These are phyloP conservation scores for Pyropia yezoensis DNA, from an alignment of 23 red algal species.

Conservation along the genomic window DNA sequence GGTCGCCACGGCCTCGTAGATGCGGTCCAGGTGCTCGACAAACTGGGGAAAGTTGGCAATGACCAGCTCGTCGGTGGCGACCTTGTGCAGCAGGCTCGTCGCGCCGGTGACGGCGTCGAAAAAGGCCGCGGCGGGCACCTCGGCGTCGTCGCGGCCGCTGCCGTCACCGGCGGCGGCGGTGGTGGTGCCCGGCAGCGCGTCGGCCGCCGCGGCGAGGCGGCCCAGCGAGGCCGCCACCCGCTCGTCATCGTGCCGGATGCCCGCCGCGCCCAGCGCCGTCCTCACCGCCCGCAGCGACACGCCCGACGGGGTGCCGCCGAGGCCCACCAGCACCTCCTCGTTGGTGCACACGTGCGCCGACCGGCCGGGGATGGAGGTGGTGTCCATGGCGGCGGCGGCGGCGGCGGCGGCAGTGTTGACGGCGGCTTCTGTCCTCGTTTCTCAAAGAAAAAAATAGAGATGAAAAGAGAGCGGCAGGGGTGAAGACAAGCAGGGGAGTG, in stretches of 20 bases:
- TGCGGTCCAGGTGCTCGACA: slow-evolving; percentile 12
- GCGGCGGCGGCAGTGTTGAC: too few relatives aligned
- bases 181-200: background rate
- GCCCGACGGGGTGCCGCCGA: background rate
- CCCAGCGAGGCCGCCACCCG: background rate
- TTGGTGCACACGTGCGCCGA: background rate
- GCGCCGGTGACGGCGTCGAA: background rate
- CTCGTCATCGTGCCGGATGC: background rate
- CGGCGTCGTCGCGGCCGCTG: background rate
- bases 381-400: too few relatives aligned
- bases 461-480: too few relatives aligned
- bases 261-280: background rate
- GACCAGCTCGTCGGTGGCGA: slow-evolving; percentile 20
- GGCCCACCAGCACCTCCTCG: slow-evolving; percentile 8
- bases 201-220: background rate
- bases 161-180: too few relatives aligned
- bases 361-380: too few relatives aligned
- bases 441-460: too few relatives aligned
- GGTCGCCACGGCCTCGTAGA: background rate
- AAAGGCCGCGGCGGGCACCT: background rate
- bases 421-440: too few relatives aligned
- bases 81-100: slow-evolving; percentile 20
- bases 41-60: slow-evolving; percentile 16
- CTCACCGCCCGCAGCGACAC: background rate
- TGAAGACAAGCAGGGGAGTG: too few relatives aligned